Conservation (phyloP, 306 rosid species). For the Alnus glutinosa region DNA sequence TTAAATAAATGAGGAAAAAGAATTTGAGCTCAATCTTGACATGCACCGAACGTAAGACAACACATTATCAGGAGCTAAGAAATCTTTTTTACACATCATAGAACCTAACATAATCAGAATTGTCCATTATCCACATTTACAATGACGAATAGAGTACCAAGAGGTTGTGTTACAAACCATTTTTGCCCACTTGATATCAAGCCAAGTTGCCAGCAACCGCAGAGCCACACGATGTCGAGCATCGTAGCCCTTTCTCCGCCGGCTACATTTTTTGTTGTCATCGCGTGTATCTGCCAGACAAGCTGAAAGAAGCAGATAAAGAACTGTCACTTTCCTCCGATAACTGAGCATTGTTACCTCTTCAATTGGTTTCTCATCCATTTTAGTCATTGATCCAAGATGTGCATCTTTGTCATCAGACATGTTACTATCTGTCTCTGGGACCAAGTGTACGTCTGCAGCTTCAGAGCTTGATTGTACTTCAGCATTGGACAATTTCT, state of each 20-base stretch:
- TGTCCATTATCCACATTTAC: slow-evolving; percentile 12
- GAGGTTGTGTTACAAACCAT: slow-evolving; percentile 57
- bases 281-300: slow-evolving; percentile 64
- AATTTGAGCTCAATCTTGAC: slow-evolving; percentile 1
- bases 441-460: slow-evolving; percentile 29
- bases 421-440: slow-evolving; percentile 27
- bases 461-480: slow-evolving; percentile 46
- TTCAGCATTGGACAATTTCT: slow-evolving; percentile 52
- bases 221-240: slow-evolving; percentile 85
- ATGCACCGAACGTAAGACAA: slow-evolving; percentile 21
- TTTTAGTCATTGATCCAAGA: slow-evolving; percentile 29
- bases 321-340: slow-evolving; percentile 80
- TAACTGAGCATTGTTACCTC: slow-evolving; percentile 65
- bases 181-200: slow-evolving; percentile 79
- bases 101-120: slow-evolving; percentile 9
- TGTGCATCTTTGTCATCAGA: slow-evolving; percentile 32
- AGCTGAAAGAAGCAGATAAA: slow-evolving; percentile 80
- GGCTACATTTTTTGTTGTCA: slow-evolving; percentile 46
- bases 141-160: slow-evolving; percentile 13
- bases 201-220: slow-evolving; percentile 78
- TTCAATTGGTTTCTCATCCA: slow-evolving; percentile 56
- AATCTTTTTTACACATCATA: background rate
- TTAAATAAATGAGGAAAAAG: slow-evolving; percentile 18
- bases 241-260: slow-evolving; percentile 80
- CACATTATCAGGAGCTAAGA: slow-evolving; percentile 4